phyloP scores from a whole-genome alignment of 75 land plant species.

The Sequoiadendron giganteum region DNA sequence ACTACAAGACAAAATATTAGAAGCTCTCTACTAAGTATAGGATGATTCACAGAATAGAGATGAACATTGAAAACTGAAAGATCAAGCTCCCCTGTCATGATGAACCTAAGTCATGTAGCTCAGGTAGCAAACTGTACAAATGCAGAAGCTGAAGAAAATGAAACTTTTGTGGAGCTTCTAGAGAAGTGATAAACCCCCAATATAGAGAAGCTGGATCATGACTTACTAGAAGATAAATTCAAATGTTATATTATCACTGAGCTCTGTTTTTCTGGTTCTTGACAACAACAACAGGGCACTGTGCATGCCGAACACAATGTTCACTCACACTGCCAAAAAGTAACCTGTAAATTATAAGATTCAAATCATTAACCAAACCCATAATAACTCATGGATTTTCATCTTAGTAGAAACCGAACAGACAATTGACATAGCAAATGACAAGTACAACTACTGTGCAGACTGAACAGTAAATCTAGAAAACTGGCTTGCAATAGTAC shows the following conservation, averaged over 20 bases:
- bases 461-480: not conserved
- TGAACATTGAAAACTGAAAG: not conserved
- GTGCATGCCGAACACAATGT: conserved; percentile 13
- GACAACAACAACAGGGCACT: conserved; percentile 16
- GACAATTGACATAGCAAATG: not conserved
- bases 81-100: not conserved
- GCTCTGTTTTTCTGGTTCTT: conserved; percentile 7
- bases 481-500: not conserved
- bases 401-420: not conserved
- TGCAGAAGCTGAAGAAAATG: not conserved
- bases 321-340: conserved; percentile 17
- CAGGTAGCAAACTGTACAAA: not conserved
- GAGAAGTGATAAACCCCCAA: too few relatives aligned
- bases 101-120: not conserved
- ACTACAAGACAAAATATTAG: not conserved
- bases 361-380: not conserved
- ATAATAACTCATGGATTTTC: not conserved
- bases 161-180: too few relatives aligned
- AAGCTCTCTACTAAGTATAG: not conserved
- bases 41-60: not conserved
- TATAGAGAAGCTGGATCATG: too few relatives aligned
- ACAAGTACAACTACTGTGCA: too few relatives aligned
- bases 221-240: not conserved
- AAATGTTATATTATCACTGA: not conserved
- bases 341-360: not conserved